Evolutionary conservation across 106 monocot genomes (phyloP).

Genomic region (Ottelia alismoides): DNA sequence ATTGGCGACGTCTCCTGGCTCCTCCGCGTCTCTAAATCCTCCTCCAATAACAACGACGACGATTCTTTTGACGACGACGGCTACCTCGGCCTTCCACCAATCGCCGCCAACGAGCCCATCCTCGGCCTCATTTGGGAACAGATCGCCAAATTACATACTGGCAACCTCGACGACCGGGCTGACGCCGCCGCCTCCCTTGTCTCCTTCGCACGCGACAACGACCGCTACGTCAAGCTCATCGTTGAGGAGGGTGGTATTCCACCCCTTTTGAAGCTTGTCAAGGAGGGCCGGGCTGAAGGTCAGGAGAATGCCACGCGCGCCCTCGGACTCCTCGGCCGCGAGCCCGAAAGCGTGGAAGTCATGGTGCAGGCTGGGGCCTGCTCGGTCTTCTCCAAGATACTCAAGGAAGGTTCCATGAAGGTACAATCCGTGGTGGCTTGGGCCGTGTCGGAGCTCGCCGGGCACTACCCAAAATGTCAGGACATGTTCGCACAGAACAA

Average conservation of each 20-base stretch:
- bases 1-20: conserved; percentile 84
- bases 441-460: conserved; percentile 67
- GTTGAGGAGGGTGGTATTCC: conserved; percentile 85
- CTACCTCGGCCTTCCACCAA: conserved; percentile 80
- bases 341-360: conserved; percentile 64
- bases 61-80: conserved; percentile 36
- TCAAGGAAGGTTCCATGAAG: conserved; percentile 67
- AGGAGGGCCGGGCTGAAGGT: conserved; percentile 71
- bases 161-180: conserved; percentile 34
- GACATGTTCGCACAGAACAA: conserved; percentile 71
- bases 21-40: conserved; percentile 59
- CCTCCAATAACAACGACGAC: conserved; percentile 10
- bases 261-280: conserved; percentile 62
- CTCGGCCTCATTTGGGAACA: conserved; percentile 91
- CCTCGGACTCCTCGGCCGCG: conserved; percentile 60
- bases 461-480: conserved; percentile 46
- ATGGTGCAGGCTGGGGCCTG: conserved; percentile 71
- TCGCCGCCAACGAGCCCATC: conserved; percentile 95
- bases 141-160: conserved; percentile 77
- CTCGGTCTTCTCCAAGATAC: conserved; percentile 52
- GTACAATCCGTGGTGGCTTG: conserved; percentile 63
- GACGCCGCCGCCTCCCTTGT: conserved; percentile 67
- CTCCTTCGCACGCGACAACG: conserved; percentile 79
- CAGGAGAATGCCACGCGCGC: conserved; percentile 73
- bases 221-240: conserved; percentile 77